Evolutionary conservation across 2,329 filamentous ascomycete genomes (phyloP).

Genomic region (Bipolaris cookei): DNA sequence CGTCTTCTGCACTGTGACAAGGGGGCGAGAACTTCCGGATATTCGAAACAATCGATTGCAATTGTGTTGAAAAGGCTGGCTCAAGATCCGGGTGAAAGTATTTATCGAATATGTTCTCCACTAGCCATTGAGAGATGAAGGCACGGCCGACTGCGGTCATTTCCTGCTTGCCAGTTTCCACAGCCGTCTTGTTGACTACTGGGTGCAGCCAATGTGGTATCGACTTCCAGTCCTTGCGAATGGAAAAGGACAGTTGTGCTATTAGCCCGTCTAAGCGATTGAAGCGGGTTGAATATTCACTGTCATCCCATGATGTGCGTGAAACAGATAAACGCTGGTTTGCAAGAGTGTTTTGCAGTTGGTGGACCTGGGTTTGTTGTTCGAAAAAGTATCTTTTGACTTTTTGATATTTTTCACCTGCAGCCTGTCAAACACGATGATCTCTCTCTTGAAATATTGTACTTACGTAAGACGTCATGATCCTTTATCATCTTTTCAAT

Average conservation of each 20-base stretch:
- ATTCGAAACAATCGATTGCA: constrained; percentile 87
- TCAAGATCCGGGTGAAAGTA: constrained; percentile 93
- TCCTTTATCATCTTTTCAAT: constrained; percentile 56
- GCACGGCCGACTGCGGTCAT: constrained; percentile 96
- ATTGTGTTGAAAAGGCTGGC: constrained; percentile 71
- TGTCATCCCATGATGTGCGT: constrained; percentile 92
- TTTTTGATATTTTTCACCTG: constrained; percentile 95
- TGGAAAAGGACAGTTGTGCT: constrained; percentile 93
- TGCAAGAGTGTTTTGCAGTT: constrained; percentile 95
- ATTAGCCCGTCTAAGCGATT: constrained; percentile 91
- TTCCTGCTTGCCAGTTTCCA: constrained; percentile 89
- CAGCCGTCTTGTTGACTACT: constrained; percentile 83
- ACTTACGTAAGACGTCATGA: constrained; percentile 58
- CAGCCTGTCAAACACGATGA: constrained; percentile 10
- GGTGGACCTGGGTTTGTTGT: constrained; percentile 85
- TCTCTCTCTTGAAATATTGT: not conserved
- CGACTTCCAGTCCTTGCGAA: constrained; percentile 89
- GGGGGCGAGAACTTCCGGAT: constrained; percentile 79
- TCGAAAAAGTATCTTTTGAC: constrained; percentile 98
- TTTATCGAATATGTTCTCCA: constrained; percentile 87
- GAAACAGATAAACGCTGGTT: constrained; percentile 95
- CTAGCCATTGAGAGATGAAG: constrained; percentile 85
- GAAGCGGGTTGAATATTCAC: constrained; percentile 88
- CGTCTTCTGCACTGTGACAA: constrained; percentile 81
- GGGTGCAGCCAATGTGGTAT: constrained; percentile 81